phyloP scores from a whole-genome alignment of 345 rosid species.

The Populus deltoides region DNA sequence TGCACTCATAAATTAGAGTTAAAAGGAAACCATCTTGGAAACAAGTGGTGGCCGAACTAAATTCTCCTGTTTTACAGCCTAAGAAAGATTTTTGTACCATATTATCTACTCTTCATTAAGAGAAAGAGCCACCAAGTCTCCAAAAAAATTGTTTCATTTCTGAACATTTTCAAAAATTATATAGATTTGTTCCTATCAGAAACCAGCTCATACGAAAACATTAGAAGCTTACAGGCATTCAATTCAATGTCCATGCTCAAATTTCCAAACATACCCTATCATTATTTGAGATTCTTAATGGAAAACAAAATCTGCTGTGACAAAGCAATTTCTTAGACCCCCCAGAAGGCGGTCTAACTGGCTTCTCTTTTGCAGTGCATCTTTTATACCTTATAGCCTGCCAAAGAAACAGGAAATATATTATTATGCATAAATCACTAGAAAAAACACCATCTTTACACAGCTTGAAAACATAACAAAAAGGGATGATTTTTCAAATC shows the following conservation, averaged over 20 bases:
- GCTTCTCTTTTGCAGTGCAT: conserved; percentile 18
- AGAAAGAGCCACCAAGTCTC: not conserved
- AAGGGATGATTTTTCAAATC: not conserved
- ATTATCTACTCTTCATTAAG: not conserved
- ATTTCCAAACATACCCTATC: conserved; percentile 31
- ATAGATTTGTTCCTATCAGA: not conserved
- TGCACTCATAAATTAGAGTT: not conserved
- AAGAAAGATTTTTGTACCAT: not conserved
- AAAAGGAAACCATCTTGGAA: not conserved
- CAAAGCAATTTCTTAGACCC: conserved; percentile 24
- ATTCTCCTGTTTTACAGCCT: not conserved
- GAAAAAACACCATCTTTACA: not conserved
- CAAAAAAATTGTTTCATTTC: not conserved
- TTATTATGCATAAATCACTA: not conserved
- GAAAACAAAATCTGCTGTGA: conserved; percentile 8
- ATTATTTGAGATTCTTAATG: conserved; percentile 20
- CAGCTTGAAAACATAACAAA: not conserved
- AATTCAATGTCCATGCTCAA: not conserved
- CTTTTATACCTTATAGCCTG: conserved; percentile 34
- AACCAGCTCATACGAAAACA: not conserved
- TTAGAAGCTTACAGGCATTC: too few relatives aligned
- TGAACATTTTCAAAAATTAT: not conserved
- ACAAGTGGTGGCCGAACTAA: not conserved
- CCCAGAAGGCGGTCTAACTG: not conserved
- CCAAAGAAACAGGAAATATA: not conserved